These are phyloP conservation scores for Cetradonia linearis DNA, from an alignment of 495 filamentous ascomycete genomes.

Conservation along the genomic window DNA sequence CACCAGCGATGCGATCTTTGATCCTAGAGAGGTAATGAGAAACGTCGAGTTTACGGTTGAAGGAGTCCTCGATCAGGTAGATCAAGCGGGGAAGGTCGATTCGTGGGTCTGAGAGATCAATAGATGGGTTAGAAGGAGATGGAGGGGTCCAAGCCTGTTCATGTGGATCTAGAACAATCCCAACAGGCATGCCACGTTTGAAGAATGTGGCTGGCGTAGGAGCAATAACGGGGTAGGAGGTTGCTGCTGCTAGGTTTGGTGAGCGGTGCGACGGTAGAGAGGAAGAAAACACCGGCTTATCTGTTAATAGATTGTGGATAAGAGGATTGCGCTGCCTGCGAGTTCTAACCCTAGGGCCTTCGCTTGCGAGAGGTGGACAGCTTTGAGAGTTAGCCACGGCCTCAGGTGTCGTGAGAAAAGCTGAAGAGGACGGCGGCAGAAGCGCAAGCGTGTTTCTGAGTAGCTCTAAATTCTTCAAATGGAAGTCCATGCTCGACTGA, in stretches of 20 bases:
- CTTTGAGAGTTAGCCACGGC: conserved; percentile 63
- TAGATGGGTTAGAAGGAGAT: conserved; percentile 30
- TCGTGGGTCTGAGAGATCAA: conserved; percentile 62
- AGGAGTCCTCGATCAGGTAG: conserved; percentile 88
- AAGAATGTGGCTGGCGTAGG: conserved; percentile 60
- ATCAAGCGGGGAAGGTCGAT: conserved; percentile 77
- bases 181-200: conserved; percentile 84
- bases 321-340: conserved; percentile 76
- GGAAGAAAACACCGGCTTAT: conserved; percentile 84
- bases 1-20: conserved; percentile 65
- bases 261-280: conserved; percentile 63
- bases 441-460: conserved; percentile 57
- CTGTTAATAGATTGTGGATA: conserved; percentile 93
- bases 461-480: conserved; percentile 65
- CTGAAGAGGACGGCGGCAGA: conserved; percentile 79
- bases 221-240: conserved; percentile 27
- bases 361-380: conserved; percentile 31
- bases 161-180: conserved; percentile 64
- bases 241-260: conserved; percentile 28
- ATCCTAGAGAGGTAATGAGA: conserved; percentile 72
- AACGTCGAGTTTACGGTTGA: conserved; percentile 73
- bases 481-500: conserved; percentile 32
- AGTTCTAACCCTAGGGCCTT: conserved; percentile 58
- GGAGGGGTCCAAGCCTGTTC: conserved; percentile 56
- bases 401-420: conserved; percentile 71